Evolutionary conservation across 2,329 filamentous ascomycete genomes (phyloP), one percentile per base, ranked within the genome.

Genomic region (Aspergillus melleus): DNA sequence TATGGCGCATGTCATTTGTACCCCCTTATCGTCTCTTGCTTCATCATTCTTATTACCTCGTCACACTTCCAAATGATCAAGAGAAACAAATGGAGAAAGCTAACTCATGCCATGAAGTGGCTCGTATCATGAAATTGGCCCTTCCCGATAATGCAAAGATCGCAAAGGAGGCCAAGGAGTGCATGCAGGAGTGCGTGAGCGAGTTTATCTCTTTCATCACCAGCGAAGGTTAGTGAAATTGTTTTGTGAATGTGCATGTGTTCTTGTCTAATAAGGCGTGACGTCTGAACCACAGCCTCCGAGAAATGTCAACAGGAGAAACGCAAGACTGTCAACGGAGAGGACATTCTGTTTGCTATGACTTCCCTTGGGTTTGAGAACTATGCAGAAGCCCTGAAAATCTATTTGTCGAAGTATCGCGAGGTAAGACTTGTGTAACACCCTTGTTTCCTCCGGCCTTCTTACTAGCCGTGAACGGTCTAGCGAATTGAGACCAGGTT

Each of bases 201-300:
- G 95, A 99, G 80, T 99, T 99, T 79, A 99, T 99, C 82, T 96
- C 92, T 6, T 99, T 99, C 83, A 98, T 99, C 75, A 99, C 95
- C 39, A 98, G 94, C 77, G 95, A 99, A 85, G 95, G 95, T 96
- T 77, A 74, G 90, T 81, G 26, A 19, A 46, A 16, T 54, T 22
- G n/a, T 16, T 6, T 30, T 12, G 16, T 46, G 19, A 2, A 20
- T 30, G n/a, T 39, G 10, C 11, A 20, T 55, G 46, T 6, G 14
- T 5, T 8, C 5, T 11, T 11, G 20, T 52, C 16, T 49, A 42
- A 49, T 63, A 12, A 36, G 22, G 64, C 32, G 12, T 54, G 20
- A 36, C 14, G 5, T 30, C 64, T 54, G 1, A 47, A n/a, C 36
- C 56, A 68, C 66, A 75, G 95, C 95, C 29, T 98, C 95, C 64